A percentile compares a stretch with the other conserved stretches of the same genome.
Evolutionary conservation across 257 asterid species (phyloP).

Genomic region (Ilex asprella): DNA sequence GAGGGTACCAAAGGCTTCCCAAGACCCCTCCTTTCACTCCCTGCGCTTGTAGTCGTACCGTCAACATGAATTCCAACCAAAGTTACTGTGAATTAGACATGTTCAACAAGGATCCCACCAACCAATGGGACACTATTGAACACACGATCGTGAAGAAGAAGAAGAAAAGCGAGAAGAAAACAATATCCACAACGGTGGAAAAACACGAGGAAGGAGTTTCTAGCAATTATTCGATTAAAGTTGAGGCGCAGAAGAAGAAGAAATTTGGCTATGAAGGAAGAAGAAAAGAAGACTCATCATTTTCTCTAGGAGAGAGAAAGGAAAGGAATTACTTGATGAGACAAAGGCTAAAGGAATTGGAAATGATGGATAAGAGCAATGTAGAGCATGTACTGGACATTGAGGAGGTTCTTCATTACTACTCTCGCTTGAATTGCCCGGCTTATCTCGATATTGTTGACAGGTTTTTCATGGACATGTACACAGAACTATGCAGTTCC

Average conservation of each 20-base stretch:
- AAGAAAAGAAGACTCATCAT: conserved; percentile 8
- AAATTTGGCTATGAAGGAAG: conserved; percentile 17
- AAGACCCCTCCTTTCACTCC: conserved; percentile 22
- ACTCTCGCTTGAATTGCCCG: conserved; percentile 36
- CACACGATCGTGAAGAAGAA: neutral
- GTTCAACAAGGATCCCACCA: neutral
- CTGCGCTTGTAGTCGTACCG: neutral
- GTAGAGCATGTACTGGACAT: conserved; percentile 27
- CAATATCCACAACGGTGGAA: neutral
- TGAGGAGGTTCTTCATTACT: conserved; percentile 30
- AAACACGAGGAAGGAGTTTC: conserved; percentile 2
- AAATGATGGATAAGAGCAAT: conserved; percentile 29
- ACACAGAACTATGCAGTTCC: conserved; percentile 22
- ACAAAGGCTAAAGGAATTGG: conserved; percentile 27
- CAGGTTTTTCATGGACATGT: conserved; percentile 42
- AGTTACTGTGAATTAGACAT: conserved; percentile 15
- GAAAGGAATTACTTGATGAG: conserved; percentile 20
- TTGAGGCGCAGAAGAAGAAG: conserved; percentile 7
- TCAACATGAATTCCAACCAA: neutral
- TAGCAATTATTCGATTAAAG: neutral
- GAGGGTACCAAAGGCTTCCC: conserved; percentile 35
- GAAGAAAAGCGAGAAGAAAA: conserved; percentile 3
- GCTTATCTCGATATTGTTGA: conserved; percentile 49
- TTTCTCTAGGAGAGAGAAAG: neutral
- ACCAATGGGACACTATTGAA: conserved; percentile 1